Percentiles rank a stretch among this genome's conserved stretches.
Evolutionary conservation across 192 early-diverging fungal genomes (phyloP).

Genomic region (Gamsiella multidivaricata): DNA sequence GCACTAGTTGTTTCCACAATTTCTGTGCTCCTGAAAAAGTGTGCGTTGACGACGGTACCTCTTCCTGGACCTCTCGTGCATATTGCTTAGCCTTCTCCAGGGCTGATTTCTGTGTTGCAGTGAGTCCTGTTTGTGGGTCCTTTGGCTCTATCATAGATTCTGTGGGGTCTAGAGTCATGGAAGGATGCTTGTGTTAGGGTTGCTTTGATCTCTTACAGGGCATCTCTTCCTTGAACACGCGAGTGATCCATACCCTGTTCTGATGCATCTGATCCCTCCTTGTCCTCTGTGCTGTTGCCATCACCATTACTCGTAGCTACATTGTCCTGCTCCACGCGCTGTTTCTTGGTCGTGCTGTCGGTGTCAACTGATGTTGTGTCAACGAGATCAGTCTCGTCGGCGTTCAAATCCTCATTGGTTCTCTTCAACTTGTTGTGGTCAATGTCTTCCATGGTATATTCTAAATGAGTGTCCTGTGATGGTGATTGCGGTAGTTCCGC

Average conservation of each 20-base stretch:
- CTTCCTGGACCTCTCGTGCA: slow-evolving; percentile 37
- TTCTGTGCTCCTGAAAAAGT: neutral
- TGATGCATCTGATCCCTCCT: neutral
- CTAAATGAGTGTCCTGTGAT: neutral
- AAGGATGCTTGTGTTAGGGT: too few species aligned
- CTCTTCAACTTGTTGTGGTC: slow-evolving; percentile 19
- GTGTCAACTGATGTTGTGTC: neutral
- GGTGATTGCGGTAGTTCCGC: neutral
- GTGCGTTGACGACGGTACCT: slow-evolving; percentile 8
- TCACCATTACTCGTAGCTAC: neutral
- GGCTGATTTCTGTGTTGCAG: slow-evolving; percentile 14
- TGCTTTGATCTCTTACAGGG: too few species aligned
- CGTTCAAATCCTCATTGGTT: slow-evolving; percentile 1
- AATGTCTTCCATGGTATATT: slow-evolving; percentile 20
- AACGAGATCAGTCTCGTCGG: neutral
- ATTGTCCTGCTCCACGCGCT: slow-evolving; percentile 19
- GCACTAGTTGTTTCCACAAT: too few species aligned
- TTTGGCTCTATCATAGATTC: slow-evolving; percentile 2
- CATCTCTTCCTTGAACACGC: too few species aligned
- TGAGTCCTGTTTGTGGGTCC: slow-evolving; percentile 30
- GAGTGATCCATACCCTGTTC: slow-evolving; percentile 11
- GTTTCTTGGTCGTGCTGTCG: slow-evolving; percentile 15
- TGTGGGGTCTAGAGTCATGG: neutral
- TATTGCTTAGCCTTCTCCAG: slow-evolving; percentile 40
- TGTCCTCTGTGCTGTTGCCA: neutral